Evolutionary conservation across 2,329 filamentous ascomycete species (phyloP).

Genomic region (Sclerotinia sclerotiorum): DNA sequence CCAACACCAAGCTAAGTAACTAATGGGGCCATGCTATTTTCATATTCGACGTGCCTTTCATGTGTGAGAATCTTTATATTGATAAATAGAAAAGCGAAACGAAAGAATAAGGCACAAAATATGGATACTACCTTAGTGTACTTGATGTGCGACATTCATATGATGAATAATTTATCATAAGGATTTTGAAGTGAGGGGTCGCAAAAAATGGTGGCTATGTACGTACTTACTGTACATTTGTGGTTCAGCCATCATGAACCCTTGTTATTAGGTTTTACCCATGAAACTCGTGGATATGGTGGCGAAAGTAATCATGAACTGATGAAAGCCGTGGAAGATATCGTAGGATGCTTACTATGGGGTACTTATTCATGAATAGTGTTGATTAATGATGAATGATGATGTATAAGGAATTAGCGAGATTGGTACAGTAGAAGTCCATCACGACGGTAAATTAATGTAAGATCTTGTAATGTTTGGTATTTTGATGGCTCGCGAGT

Average conservation of each 20-base stretch:
- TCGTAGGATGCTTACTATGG: background rate
- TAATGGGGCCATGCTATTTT: background rate
- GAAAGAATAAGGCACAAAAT: background rate
- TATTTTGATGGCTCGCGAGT: background rate
- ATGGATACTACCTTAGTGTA: background rate
- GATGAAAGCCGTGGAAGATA: background rate
- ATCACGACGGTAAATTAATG: background rate
- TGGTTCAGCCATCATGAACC: background rate
- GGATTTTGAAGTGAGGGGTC: background rate
- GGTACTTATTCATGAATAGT: background rate
- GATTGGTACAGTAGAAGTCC: background rate
- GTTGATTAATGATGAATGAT: background rate
- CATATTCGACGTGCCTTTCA: background rate
- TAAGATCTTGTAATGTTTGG: background rate
- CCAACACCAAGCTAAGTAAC: background rate
- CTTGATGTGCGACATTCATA: background rate
- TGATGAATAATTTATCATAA: background rate
- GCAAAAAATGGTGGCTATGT: constrained; percentile 2
- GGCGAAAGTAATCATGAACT: background rate
- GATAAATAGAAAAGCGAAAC: background rate
- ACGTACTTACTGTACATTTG: background rate
- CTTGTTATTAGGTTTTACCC: background rate
- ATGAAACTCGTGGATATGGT: background rate
- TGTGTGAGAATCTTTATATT: background rate
- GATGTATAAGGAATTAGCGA: background rate